Evolutionary conservation across 1,284 basidiomycete genomes (phyloP).

Genomic region (Cystobasidiaceae sp.): DNA sequence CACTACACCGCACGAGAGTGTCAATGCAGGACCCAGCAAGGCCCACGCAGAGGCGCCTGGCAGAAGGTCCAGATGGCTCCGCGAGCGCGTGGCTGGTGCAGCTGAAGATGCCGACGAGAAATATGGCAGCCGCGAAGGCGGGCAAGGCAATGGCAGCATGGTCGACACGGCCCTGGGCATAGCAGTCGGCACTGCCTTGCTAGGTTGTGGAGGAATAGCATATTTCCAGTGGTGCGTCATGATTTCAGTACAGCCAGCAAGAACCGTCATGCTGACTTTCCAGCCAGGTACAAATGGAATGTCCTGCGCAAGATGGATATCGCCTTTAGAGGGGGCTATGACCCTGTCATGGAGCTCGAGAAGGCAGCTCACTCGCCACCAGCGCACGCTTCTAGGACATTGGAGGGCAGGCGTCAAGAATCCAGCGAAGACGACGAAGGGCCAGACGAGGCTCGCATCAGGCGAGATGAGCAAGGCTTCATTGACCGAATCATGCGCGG

Average conservation of each 20-base stretch:
- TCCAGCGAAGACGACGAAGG: neutral
- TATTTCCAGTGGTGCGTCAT: slow-evolving; percentile 15
- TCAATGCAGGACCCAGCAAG: no score
- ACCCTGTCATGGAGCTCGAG: slow-evolving; percentile 41
- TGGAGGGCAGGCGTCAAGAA: neutral
- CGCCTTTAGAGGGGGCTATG: slow-evolving; percentile 40
- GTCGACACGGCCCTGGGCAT: slow-evolving; percentile 25
- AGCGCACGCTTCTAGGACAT: slow-evolving; percentile 17
- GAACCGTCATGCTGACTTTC: neutral
- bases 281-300: slow-evolving; percentile 42
- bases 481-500: slow-evolving; percentile 40
- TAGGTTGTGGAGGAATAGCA: slow-evolving; percentile 27
- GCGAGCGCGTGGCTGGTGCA: neutral
- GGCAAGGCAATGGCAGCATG: neutral
- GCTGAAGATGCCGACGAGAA: neutral
- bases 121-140: neutral
- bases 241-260: neutral
- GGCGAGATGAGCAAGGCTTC: slow-evolving; percentile 40
- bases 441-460: slow-evolving; percentile 30
- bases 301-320: slow-evolving; percentile 41
- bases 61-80: neutral
- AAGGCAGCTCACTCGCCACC: slow-evolving; percentile 20
- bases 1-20: no score
- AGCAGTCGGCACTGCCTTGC: slow-evolving; percentile 17
- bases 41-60: no score